phyloP scores from a whole-genome alignment of 2,329 filamentous ascomycete genomes.

The Colletotrichum camelliae region DNA sequence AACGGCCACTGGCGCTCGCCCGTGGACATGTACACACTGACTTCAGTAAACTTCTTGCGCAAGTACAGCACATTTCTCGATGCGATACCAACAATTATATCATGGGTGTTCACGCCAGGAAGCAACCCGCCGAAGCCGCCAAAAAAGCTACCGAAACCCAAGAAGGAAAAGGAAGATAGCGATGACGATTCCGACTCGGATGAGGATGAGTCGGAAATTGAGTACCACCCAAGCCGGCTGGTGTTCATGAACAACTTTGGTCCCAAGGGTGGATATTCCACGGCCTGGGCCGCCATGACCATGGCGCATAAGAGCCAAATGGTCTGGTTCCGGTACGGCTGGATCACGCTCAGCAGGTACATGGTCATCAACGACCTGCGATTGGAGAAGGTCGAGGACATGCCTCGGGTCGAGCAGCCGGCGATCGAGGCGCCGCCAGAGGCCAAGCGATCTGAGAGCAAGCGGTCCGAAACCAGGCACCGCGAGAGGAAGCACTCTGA shows the following conservation, averaged over 20 bases:
- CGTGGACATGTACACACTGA: conserved; percentile 85
- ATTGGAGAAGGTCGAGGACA: conserved; percentile 45
- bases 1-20: conserved; percentile 72
- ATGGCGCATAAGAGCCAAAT: conserved; percentile 93
- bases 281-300: conserved; percentile 86
- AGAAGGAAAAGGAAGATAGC: conserved; percentile 17
- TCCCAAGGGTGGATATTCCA: conserved; percentile 53
- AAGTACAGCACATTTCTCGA: conserved; percentile 87
- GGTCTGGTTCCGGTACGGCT: conserved; percentile 97
- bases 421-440: neutral
- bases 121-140: conserved; percentile 18
- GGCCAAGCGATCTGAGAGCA: neutral
- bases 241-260: conserved; percentile 76
- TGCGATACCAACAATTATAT: conserved; percentile 70
- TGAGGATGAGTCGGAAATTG: conserved; percentile 32
- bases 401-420: neutral
- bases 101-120: conserved; percentile 50
- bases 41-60: conserved; percentile 71
- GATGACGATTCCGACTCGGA: conserved; percentile 31
- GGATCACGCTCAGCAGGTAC: conserved; percentile 89
- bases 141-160: neutral
- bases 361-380: conserved; percentile 94
- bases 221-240: conserved; percentile 60
- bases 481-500: neutral
- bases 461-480: neutral